Evolutionary conservation across 306 rosid genomes (phyloP).

Genomic region (Argentina anserina): DNA sequence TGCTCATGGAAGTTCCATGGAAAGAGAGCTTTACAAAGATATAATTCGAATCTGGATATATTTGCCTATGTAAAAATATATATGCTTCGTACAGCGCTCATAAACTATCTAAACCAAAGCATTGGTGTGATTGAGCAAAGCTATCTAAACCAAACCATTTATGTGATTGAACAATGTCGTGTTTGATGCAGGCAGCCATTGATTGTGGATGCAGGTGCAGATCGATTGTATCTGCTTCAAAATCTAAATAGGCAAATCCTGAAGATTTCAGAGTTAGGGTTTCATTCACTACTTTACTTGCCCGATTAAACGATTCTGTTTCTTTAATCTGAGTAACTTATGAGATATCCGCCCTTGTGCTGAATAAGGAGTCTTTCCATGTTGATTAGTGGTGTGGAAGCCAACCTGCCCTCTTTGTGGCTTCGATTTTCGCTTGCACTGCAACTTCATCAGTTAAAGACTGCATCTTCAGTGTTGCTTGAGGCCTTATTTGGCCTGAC

Average conservation of each 20-base stretch:
- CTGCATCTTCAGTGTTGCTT: background rate
- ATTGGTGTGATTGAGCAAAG: too few species aligned
- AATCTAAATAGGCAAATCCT: background rate
- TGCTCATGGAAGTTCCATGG: too few species aligned
- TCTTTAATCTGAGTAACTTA: background rate
- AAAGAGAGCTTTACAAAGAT: too few species aligned
- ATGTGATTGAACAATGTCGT: too few species aligned
- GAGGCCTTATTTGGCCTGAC: background rate
- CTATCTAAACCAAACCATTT: too few species aligned
- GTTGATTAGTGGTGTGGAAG: background rate
- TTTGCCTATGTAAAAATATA: too few species aligned
- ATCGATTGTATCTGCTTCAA: background rate
- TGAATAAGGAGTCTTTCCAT: background rate
- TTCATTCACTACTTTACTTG: background rate
- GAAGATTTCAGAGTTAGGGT: too few species aligned
- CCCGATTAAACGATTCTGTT: background rate
- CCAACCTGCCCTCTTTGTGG: background rate
- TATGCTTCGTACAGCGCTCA: too few species aligned
- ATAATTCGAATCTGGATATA: too few species aligned
- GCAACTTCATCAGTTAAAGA: background rate
- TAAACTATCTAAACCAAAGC: too few species aligned
- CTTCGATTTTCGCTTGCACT: background rate
- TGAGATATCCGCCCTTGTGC: background rate
- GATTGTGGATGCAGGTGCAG: background rate
- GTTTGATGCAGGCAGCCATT: background rate